These are phyloP conservation scores for Eucalyptus marginata DNA, from an alignment of 345 rosid genomes.

Conservation along the genomic window DNA sequence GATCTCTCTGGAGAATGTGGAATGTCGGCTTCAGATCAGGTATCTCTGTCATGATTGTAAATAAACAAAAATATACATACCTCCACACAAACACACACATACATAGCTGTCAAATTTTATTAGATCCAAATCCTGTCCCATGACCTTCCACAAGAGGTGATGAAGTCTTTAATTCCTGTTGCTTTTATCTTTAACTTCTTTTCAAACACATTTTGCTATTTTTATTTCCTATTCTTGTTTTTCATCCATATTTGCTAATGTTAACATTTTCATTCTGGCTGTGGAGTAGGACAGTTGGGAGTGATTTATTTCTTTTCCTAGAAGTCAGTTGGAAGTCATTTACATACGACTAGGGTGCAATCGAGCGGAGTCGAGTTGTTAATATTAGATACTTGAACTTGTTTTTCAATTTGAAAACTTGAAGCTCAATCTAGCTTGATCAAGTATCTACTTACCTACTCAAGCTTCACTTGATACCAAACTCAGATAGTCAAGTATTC, in stretches of 20 bases:
- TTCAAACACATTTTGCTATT: not conserved
- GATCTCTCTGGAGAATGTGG: slow-evolving; percentile 98
- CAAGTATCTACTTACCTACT: not conserved
- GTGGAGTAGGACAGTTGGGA: not conserved
- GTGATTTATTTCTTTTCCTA: not conserved
- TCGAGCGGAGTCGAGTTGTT: not conserved
- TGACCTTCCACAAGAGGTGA: not conserved
- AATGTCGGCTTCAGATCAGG: slow-evolving; percentile 91
- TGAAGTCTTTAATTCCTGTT: not conserved
- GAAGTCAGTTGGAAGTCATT: not conserved
- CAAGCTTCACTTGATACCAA: not conserved
- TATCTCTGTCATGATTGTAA: not conserved
- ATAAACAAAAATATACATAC: not conserved
- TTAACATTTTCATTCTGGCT: not conserved
- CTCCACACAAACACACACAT: not conserved
- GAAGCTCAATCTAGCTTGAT: not conserved
- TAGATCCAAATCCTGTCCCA: not conserved
- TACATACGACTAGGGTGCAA: not conserved
- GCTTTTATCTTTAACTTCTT: not conserved
- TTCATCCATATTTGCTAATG: not conserved
- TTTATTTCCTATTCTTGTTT: not conserved
- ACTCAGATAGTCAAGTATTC: not conserved
- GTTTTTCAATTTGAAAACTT: not conserved
- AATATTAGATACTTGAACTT: not conserved
- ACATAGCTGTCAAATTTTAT: not conserved